phyloP scores from a whole-genome alignment of 805 yeast genomes.

The Saccharomycopsis amapae region DNA sequence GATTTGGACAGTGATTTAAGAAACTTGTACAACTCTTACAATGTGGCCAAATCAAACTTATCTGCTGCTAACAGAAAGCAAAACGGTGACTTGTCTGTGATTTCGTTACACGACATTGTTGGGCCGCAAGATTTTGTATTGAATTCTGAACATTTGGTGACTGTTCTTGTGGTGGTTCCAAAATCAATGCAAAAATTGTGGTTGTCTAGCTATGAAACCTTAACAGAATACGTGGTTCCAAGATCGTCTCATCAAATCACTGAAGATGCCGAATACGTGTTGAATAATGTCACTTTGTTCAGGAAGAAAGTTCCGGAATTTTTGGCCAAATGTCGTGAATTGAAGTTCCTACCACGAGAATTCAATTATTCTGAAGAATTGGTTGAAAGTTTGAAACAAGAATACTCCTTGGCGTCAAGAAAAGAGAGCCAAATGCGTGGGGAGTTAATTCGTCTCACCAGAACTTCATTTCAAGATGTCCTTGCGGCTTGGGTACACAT shows the following conservation, averaged over 20 bases:
- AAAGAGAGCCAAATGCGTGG: conserved; percentile 65
- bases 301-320: conserved; percentile 72
- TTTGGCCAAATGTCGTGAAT: conserved; percentile 65
- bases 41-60: conserved; percentile 74
- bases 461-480: conserved; percentile 85
- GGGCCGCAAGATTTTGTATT: conserved; percentile 75
- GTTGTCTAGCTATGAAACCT: conserved; percentile 63
- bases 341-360: conserved; percentile 88
- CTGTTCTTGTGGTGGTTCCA: conserved; percentile 87
- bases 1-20: conserved; percentile 82
- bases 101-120: conserved; percentile 85
- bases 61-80: conserved; percentile 87
- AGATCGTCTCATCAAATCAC: conserved; percentile 70
- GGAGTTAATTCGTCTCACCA: conserved; percentile 75
- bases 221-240: conserved; percentile 82
- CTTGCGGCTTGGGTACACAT: conserved; percentile 85
- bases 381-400: conserved; percentile 66
- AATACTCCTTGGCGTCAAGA: conserved; percentile 67
- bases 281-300: conserved; percentile 79
- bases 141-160: conserved; percentile 78
- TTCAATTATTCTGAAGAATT: conserved; percentile 76
- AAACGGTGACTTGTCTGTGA: conserved; percentile 87
- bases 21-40: conserved; percentile 65
- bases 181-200: conserved; percentile 53
- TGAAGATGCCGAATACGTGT: conserved; percentile 62